Conservation (phyloP, 75 land plant species). For the Picea sitchensis region DNA sequence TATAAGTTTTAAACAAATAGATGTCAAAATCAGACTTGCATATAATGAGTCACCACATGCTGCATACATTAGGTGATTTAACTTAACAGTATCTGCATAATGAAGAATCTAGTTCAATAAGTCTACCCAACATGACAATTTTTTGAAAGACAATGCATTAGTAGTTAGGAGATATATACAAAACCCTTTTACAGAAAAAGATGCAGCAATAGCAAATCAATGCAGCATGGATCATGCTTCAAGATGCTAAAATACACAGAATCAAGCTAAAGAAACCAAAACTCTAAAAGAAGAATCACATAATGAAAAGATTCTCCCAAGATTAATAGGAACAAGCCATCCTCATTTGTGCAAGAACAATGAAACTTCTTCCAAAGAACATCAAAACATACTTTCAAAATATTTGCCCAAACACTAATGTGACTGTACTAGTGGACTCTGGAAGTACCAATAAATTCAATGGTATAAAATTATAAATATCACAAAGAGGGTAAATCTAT, state of each 20-base stretch:
- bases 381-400: too few species aligned
- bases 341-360: too few species aligned
- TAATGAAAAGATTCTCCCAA: too few species aligned
- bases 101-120: background rate
- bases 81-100: background rate
- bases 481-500: too few species aligned
- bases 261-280: background rate
- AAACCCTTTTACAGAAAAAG: background rate
- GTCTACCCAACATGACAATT: background rate
- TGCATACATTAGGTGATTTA: background rate
- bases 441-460: too few species aligned
- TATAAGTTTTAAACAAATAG: too few species aligned
- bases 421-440: too few species aligned
- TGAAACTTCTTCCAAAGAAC: too few species aligned
- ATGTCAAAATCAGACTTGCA: background rate
- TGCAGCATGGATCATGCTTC: background rate
- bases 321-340: too few species aligned
- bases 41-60: background rate
- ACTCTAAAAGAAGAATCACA: too few species aligned
- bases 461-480: too few species aligned
- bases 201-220: background rate
- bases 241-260: constrained; percentile 1
- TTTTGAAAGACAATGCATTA: background rate
- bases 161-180: background rate
- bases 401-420: too few species aligned